phyloP scores from a whole-genome alignment of 192 early-diverging fungal genomes.

The Coemansia sp. region DNA sequence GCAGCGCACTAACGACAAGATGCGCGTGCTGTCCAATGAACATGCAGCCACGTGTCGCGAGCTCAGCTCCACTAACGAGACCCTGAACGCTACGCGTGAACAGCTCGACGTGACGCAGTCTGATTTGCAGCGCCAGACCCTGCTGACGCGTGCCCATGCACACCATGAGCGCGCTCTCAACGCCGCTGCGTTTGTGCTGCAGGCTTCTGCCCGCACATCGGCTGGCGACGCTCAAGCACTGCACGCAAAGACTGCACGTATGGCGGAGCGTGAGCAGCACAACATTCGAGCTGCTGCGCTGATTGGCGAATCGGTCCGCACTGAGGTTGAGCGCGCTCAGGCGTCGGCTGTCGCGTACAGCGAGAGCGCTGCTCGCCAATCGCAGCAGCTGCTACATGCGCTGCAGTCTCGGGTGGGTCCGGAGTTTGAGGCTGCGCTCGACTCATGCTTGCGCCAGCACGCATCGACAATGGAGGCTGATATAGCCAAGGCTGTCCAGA shows the following conservation, averaged over 20 bases:
- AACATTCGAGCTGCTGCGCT: constrained; percentile 14
- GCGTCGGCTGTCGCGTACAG: background rate
- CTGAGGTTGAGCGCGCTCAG: background rate
- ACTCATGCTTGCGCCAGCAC: background rate
- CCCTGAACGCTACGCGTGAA: constrained; percentile 25
- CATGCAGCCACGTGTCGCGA: constrained; percentile 33
- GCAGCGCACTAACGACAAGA: constrained; percentile 5
- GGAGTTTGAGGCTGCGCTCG: constrained; percentile 15
- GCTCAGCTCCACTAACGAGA: constrained; percentile 32
- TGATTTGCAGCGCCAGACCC: constrained; percentile 27
- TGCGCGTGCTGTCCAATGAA: constrained; percentile 4
- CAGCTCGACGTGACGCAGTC: constrained; percentile 23
- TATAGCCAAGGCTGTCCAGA: background rate
- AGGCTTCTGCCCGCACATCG: constrained; percentile 13
- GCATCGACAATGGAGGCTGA: background rate
- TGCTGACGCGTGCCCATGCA: constrained; percentile 55
- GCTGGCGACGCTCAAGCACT: constrained; percentile 7
- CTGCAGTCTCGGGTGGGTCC: constrained; percentile 33
- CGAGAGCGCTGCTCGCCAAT: constrained; percentile 6
- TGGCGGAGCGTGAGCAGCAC: constrained; percentile 23
- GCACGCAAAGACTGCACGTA: constrained; percentile 20
- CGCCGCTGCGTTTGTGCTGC: constrained; percentile 25
- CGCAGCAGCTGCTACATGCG: constrained; percentile 16
- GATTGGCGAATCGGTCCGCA: constrained; percentile 8
- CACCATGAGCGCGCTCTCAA: constrained; percentile 51